Percentiles rank a stretch among this genome's conserved stretches.
phyloP scores from a whole-genome alignment of 306 rosid species.

The Inga oerstediana region DNA sequence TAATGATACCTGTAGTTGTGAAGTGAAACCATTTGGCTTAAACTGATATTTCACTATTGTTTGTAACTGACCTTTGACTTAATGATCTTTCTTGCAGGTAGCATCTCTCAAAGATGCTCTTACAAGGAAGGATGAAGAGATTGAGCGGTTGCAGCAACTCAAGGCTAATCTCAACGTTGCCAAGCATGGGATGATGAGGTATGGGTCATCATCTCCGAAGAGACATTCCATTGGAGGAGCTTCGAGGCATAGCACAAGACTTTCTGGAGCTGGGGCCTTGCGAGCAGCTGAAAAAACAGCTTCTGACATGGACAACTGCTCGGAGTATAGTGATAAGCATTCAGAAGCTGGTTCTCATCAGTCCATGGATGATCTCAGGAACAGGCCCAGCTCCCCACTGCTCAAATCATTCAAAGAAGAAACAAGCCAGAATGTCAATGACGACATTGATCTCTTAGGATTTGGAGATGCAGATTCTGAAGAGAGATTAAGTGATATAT shows the following conservation, averaged over 20 bases:
- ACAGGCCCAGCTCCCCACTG: constrained; percentile 49
- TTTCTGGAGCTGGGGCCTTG: constrained; percentile 46
- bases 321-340: constrained; percentile 74
- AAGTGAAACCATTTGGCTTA: constrained; percentile 27
- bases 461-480: constrained; percentile 94
- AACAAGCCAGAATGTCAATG: constrained; percentile 50
- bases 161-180: constrained; percentile 62
- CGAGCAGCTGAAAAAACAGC: constrained; percentile 48
- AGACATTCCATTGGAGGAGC: constrained; percentile 62
- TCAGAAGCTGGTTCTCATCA: constrained; percentile 85
- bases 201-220: constrained; percentile 71
- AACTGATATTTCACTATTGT: constrained; percentile 25
- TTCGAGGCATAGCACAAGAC: constrained; percentile 48
- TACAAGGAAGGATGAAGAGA: constrained; percentile 82
- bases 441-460: constrained; percentile 81
- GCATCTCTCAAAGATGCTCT: constrained; percentile 71
- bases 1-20: background rate
- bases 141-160: constrained; percentile 65
- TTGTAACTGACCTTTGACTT: constrained; percentile 28
- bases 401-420: constrained; percentile 48
- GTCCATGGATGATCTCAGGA: constrained; percentile 69
- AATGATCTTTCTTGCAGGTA: constrained; percentile 57
- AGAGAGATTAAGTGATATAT: constrained; percentile 96
- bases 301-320: constrained; percentile 75
- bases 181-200: constrained; percentile 50